Conservation (phyloP, 108 stramenopile species). For the Skeletonema grethae region DNA sequence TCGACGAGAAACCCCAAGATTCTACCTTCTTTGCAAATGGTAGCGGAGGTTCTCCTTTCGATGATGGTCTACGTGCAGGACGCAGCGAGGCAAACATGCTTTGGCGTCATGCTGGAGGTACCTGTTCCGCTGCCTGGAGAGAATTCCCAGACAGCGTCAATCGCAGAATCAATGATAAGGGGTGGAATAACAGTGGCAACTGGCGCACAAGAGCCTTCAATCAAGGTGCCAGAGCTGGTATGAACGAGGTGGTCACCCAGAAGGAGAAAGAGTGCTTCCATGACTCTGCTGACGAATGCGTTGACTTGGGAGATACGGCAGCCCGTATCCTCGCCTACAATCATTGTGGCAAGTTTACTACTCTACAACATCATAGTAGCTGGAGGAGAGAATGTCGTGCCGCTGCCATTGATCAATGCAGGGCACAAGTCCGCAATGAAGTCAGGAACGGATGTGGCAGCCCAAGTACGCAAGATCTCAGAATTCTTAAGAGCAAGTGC, state of each 20-base stretch:
- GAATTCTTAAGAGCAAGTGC: conserved; percentile 5
- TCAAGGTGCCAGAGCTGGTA: too few species aligned
- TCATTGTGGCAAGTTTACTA: neutral
- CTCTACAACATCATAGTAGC: neutral
- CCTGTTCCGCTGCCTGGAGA: neutral
- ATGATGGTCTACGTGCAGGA: neutral
- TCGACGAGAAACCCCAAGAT: too few species aligned
- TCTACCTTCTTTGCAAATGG: too few species aligned
- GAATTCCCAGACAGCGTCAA: neutral
- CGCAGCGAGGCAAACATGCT: neutral
- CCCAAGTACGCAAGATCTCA: neutral
- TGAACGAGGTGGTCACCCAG: too few species aligned
- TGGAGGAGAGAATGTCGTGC: conserved; percentile 20
- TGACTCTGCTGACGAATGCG: neutral
- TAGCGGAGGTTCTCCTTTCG: neutral
- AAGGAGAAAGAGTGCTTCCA: too few species aligned
- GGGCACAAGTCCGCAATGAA: neutral
- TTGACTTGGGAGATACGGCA: conserved; percentile 13
- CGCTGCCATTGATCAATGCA: conserved; percentile 9
- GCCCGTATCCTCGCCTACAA: conserved; percentile 1
- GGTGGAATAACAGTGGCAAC: too few species aligned
- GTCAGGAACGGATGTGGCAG: conserved; percentile 5
- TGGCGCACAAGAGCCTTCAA: too few species aligned
- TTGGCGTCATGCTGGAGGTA: neutral
- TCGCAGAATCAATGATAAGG: neutral